phyloP scores from a whole-genome alignment of 805 yeast species.

The Lipomyces spencermartinsiae region DNA sequence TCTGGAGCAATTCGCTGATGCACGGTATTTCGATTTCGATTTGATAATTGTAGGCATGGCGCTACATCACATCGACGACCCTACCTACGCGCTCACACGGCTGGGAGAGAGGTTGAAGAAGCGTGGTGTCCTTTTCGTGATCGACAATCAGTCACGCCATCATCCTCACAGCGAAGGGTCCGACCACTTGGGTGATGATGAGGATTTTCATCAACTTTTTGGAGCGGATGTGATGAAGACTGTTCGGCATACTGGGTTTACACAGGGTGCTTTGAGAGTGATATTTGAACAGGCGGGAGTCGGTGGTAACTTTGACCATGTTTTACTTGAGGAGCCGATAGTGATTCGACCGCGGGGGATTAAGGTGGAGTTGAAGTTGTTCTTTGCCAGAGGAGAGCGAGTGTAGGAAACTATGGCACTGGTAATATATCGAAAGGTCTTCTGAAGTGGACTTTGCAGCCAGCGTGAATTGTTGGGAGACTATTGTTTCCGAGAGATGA shows the following conservation, averaged over 20 bases:
- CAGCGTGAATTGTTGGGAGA: background rate
- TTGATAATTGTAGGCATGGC: background rate
- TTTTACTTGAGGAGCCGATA: background rate
- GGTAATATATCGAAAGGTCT: background rate
- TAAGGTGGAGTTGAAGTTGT: background rate
- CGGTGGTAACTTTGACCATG: background rate
- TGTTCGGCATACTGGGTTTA: background rate
- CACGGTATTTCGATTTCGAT: background rate
- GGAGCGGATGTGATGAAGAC: background rate
- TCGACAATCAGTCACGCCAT: background rate
- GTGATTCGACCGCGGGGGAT: slow-evolving; percentile 2
- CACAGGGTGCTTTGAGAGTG: background rate
- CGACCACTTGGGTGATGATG: background rate
- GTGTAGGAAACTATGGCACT: background rate
- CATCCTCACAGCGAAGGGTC: background rate
- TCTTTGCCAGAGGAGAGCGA: slow-evolving; percentile 4
- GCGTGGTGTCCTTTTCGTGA: background rate
- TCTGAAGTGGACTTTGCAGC: background rate
- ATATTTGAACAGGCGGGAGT: background rate
- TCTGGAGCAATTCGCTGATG: background rate
- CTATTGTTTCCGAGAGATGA: background rate
- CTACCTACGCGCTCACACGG: background rate
- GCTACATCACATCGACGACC: background rate
- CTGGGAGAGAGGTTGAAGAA: background rate
- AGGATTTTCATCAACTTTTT: background rate